A percentile compares a stretch with the other conserved stretches of the same genome.
Evolutionary conservation across 2,329 filamentous ascomycete genomes (phyloP).

Genomic region (Paracamarosporium sp.): DNA sequence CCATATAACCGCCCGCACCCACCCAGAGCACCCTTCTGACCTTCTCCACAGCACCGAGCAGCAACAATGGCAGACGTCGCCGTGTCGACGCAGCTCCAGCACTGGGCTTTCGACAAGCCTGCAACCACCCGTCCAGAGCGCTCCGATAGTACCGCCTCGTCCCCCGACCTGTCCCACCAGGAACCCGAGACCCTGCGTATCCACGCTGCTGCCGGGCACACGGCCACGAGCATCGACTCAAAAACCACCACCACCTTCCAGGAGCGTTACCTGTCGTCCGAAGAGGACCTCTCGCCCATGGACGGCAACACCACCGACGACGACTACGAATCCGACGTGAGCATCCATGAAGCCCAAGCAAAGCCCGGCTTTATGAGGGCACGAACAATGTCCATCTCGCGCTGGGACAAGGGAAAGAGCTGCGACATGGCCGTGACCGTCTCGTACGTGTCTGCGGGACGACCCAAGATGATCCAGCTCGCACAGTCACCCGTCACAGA

Average conservation of each 20-base stretch:
- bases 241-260: slow-evolving; percentile 38
- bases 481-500: slow-evolving; percentile 26
- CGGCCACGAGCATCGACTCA: slow-evolving; percentile 17
- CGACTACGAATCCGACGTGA: slow-evolving; percentile 39
- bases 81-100: slow-evolving; percentile 42
- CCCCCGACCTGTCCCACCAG: slow-evolving; percentile 44
- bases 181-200: slow-evolving; percentile 43
- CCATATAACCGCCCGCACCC: slow-evolving; percentile 23
- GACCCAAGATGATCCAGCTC: slow-evolving; percentile 47
- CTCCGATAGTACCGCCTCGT: slow-evolving; percentile 41
- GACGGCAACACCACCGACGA: slow-evolving; percentile 36
- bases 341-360: slow-evolving; percentile 38
- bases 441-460: slow-evolving; percentile 45
- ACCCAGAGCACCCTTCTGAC: slow-evolving; percentile 4
- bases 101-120: slow-evolving; percentile 47
- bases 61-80: slow-evolving; percentile 39
- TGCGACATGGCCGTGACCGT: slow-evolving; percentile 47
- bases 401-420: slow-evolving; percentile 42
- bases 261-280: slow-evolving; percentile 47
- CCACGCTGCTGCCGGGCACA: slow-evolving; percentile 29
- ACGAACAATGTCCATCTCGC: slow-evolving; percentile 40
- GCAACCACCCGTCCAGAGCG: slow-evolving; percentile 33
- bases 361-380: slow-evolving; percentile 33
- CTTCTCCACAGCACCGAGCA: slow-evolving; percentile 12
- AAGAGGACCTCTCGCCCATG: slow-evolving; percentile 47